Evolutionary conservation across 257 asterid genomes (phyloP), one percentile per base, ranked within the genome.

Genomic region (Craterostigma plantagineum): DNA sequence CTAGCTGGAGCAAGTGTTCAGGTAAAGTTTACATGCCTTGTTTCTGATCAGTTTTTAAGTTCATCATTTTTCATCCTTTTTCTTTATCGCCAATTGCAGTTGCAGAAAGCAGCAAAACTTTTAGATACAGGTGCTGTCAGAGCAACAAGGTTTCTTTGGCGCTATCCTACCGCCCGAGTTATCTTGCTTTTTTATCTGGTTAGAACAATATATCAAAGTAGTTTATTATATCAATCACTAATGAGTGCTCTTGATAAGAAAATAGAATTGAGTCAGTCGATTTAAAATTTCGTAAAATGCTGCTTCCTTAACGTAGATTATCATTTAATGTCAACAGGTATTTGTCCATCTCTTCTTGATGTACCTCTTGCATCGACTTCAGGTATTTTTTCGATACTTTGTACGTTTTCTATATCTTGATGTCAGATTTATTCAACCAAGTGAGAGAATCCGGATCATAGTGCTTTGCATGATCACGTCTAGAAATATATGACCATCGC

Each of bases 271-370:
- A n/a, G 8, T 36, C 40, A 36, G 11, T 9, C 3, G 3, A 36
- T 36, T 36, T 10, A 2, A 10, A 36, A 36, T 36, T 41, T 12
- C 12, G 4, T 41, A n/a, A n/a, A n/a, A 2, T n/a, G n/a, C n/a
- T 41, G 14, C 9, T 9, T 4, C 17, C 45, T 8, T 41, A 14
- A 41, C 2, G 16, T 17, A n/a, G 45, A 8, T 41, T 11, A 17
- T 38, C 14, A 43, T 47, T 27, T 53, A 16, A 61, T 53, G 56
- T 54, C 69, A 63, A 55, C 92, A 90, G 99, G 99, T 90, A 42
- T 90, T 83, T 62, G 94, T 90, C 62, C 99, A 90, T 64, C 90
- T 90, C 65, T 90, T 90, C 76, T 70, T 90, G 87, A 90, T 90
- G 99, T 71, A 80, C 76, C 87, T 90, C 59, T 66, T 90, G 76